Base-by-base conservation (phyloP, 371 early-diverging fungal genomes). In the Capniomyces stellatus region DNA sequence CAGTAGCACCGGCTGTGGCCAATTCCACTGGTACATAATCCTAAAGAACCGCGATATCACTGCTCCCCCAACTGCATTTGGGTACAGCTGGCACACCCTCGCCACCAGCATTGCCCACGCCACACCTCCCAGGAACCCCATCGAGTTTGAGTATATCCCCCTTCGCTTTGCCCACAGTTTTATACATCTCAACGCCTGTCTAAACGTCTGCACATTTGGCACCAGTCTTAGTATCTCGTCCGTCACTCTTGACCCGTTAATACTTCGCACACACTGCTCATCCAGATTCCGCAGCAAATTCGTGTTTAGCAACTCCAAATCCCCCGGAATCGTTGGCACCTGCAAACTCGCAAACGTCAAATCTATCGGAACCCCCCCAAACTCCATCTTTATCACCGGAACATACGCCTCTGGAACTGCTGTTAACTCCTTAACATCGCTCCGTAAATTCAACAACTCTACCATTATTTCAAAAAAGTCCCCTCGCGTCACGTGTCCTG, bases 101-200 rank as follows among this genome's bases (percentile, higher is more conserved):
- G 98, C 99, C 13, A 97, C 93, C 19, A 89, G 71, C 81, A 99
- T 89, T 12, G 99, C 98, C 96, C 98, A 99, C 1, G 98, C 96
- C 15, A 99, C 98, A 66, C 99, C 99, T 56, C 99, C 99, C 67
- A 95, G 77, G 66, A 98, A 99, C 15, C 99, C 99, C 81, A 94
- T 83, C 10, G 92, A 81, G 69, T 98, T 97, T 8, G 95, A 89
- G 66, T 97, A 98, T 41, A 99, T 78, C 1, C 79, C 86, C 40
- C 96, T 79, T 13, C 71, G 75, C 66, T 97, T 92, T n/a, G 98
- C 99, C 99, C 99, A 99, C 46, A 93, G 72, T 70, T 99, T 99
- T 42, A 99, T 87, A 59, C 91, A 90, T 12, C 98, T 75, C 15
- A 98, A 72, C 3, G 98, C 90, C 31, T 78, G 77, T 51, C 98